Evolutionary conservation across 2,329 filamentous ascomycete genomes (phyloP), one percentile per base, ranked within the genome.

Genomic region (Neurospora sp.): DNA sequence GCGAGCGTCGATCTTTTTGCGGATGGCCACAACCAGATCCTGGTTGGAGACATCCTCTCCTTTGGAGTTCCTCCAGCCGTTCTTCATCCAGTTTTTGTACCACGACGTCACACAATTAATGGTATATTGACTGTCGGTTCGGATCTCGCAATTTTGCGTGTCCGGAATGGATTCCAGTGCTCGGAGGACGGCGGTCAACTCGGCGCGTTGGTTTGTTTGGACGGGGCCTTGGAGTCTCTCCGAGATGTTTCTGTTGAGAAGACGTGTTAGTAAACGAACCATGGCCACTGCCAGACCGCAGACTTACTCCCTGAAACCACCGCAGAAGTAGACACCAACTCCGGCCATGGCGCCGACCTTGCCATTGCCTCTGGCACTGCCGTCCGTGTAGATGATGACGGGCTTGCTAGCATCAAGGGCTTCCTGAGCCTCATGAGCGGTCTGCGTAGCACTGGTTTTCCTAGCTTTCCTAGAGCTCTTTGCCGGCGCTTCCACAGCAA

Each of bases 131-230:
- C 92, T 96, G 81, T 99, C 96, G n/a, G 90, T 93, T 78, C 90
- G 86, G 74, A 99, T 96, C 70, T 89, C 86, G 13, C 96, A 86
- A 71, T 89, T 84, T 70, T 91, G 86, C 70, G 90, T 84, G 17
- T 86, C 81, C 0, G 92, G 90, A 1, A 90, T 89, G 66, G 90
- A 87, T 76, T 97, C 89, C 28, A 98, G 84, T 0, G 94, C 94
- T 70, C 94, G 91, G 38, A 92, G 84, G 73, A 98, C 91, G 8
- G 93, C 96, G 33, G 92, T 94, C 71, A 99, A 84, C 81, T 99
- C 96, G n/a, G 95, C 96, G 3, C 96, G 91, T 79, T 98, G 93
- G 78, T 99, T 99, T 0, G 96, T 98, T 80, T 98, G 96, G 10
- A 85, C 84, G 17, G 85, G 83, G 68, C 93, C 93, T 68, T 84